Evolutionary conservation across 192 early-diverging fungal genomes (phyloP), one percentile per base, ranked within the genome.

Genomic region (Funneliformis geosporum): DNA sequence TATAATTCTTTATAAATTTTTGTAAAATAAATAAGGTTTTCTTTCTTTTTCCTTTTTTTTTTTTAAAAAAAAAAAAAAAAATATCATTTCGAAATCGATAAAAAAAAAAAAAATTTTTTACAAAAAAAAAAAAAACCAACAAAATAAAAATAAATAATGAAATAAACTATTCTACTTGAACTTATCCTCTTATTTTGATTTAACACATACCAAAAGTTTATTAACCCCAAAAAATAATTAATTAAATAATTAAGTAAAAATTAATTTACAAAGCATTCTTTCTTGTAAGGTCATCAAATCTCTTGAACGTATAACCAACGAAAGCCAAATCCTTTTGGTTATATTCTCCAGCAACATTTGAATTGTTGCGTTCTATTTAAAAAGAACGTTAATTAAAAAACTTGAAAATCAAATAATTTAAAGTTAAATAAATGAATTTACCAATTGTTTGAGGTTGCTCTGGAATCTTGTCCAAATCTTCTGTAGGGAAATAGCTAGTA

Each of bases 251-350:
- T 33, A 33, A 2, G 2, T 33, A 33, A 33, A 33, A 33, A 33
- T 33, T 46, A 55, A 60, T 66, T 71, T 87, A 91, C 33, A 90
- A 84, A 10, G 88, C 89, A 80, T 95, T 92, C 74, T 90, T 91
- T 76, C 89, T 90, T 46, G 92, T 92, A 25, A 95, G 80, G 78
- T 91, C 92, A 82, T 95, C 94, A 83, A 95, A 99, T 74, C 96
- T 86, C 84, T 98, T 97, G 85, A 93, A 99, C 10, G 98, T 99
- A 87, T 99, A 99, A 23, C 98, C 98, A 43, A 99, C 93, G 90
- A 99, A 99, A 38, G 97, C 97, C 80, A 99, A 84, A 76, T 98
- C 96, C 82, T 95, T 96, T 84, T 96, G 93, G 65, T 92, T 85
- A 75, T 79, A 66, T 86, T 86, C 43, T 75, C 79, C 46, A 80